A percentile compares a stretch with the other conserved stretches of the same genome.
Evolutionary conservation across 129 eudicot genomes (phyloP).

Genomic region (Centella asiatica): DNA sequence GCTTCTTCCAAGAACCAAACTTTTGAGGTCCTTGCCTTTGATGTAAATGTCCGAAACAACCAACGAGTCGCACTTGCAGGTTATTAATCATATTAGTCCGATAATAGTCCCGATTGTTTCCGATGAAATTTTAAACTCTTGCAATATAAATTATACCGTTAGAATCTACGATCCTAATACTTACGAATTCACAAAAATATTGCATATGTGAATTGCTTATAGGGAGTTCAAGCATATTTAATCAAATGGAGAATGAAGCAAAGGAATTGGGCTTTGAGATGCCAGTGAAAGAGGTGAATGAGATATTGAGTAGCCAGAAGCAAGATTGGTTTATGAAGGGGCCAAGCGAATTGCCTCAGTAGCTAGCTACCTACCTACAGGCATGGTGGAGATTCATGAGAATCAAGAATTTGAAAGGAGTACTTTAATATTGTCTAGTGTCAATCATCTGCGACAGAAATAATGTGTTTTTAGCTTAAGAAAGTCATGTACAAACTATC

Average conservation of each 20-base stretch:
- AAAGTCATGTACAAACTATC: too few species aligned
- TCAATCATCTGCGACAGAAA: too few species aligned
- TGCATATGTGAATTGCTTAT: not conserved
- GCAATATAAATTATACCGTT: too few species aligned
- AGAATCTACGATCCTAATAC: too few species aligned
- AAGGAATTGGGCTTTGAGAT: slow-evolving; percentile 42
- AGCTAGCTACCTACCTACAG: slow-evolving; percentile 9
- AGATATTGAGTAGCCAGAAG: not conserved
- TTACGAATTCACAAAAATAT: not conserved
- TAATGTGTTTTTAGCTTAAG: not conserved
- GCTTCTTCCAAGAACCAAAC: slow-evolving; percentile 54
- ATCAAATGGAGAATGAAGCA: slow-evolving; percentile 53
- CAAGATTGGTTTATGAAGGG: slow-evolving; percentile 4
- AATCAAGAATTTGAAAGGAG: not conserved
- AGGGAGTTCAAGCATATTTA: slow-evolving; percentile 46
- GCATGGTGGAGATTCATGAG: not conserved
- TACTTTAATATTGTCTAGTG: too few species aligned
- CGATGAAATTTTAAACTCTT: too few species aligned
- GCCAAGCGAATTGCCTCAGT: not conserved
- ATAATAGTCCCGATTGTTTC: too few species aligned
- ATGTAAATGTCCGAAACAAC: slow-evolving; percentile 38
- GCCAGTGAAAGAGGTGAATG: not conserved
- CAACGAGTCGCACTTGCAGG: slow-evolving; percentile 43
- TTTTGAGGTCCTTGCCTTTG: slow-evolving; percentile 45
- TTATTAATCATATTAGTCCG: too few species aligned